These are phyloP conservation scores for Aeschynomene evenia DNA, from an alignment of 306 rosid genomes.

Conservation along the genomic window DNA sequence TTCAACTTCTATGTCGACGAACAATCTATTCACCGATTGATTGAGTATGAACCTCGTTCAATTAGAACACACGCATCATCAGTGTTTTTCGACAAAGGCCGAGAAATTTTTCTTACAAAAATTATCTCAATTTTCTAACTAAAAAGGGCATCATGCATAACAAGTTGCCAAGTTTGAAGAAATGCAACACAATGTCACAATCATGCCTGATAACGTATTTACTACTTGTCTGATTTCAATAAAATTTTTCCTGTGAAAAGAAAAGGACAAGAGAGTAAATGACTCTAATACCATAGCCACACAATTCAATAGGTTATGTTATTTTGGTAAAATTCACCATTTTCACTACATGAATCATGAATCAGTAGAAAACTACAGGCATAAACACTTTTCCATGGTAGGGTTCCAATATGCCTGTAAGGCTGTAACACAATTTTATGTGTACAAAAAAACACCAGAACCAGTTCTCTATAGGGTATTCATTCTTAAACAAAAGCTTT, in stretches of 20 bases:
- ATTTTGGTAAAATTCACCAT: conserved; percentile 7
- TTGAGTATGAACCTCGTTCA: too few species aligned
- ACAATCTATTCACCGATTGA: too few species aligned
- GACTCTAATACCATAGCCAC: not conserved
- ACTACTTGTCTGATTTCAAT: conserved; percentile 6
- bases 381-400: not conserved
- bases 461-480: conserved; percentile 13
- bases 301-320: not conserved
- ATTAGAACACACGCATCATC: too few species aligned
- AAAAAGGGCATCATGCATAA: not conserved
- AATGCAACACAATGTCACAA: not conserved
- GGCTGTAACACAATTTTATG: not conserved
- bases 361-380: not conserved
- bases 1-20: too few species aligned
- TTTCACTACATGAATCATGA: conserved; percentile 1
- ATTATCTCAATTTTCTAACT: not conserved
- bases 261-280: not conserved
- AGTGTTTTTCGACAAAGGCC: too few species aligned
- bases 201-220: not conserved
- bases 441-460: conserved; percentile 16
- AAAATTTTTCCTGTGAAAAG: not conserved
- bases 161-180: not conserved
- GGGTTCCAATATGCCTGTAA: conserved; percentile 18
- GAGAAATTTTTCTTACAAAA: too few species aligned
- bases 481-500: conserved; percentile 9